Evolutionary conservation across 176 grass and related monocot genomes (phyloP).

Genomic region (Avena insularis): DNA sequence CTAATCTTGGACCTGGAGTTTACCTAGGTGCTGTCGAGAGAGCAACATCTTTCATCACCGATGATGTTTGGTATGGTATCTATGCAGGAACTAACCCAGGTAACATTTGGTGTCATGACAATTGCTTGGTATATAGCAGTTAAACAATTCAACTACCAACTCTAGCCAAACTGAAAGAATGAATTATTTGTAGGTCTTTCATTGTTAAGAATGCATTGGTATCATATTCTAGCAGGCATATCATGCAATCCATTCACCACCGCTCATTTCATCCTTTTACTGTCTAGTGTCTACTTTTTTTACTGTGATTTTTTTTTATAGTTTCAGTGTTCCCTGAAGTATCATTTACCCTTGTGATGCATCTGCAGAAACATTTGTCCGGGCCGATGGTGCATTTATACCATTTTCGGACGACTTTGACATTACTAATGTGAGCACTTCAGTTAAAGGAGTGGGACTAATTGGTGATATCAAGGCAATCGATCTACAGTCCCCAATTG

Average conservation of each 20-base stretch:
- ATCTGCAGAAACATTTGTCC: conserved; percentile 88
- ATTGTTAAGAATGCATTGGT: neutral
- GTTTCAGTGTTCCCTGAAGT: conserved; percentile 19
- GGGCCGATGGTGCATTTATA: conserved; percentile 93
- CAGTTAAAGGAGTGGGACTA: conserved; percentile 80
- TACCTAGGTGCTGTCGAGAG: conserved; percentile 96
- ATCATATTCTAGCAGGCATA: neutral
- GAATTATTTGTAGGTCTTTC: neutral
- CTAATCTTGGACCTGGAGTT: conserved; percentile 97
- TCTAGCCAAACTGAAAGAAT: neutral
- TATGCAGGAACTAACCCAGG: conserved; percentile 95
- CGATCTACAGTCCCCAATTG: conserved; percentile 83
- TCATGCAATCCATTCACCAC: neutral
- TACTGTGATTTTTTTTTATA: conserved; percentile 12
- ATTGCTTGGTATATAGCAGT: neutral
- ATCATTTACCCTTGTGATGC: conserved; percentile 44
- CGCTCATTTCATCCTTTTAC: neutral
- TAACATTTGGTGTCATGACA: conserved; percentile 26
- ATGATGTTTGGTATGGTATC: conserved; percentile 98
- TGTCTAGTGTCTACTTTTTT: neutral
- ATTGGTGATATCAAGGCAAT: conserved; percentile 88
- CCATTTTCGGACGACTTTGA: conserved; percentile 86
- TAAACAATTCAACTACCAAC: neutral
- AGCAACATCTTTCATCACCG: conserved; percentile 95
- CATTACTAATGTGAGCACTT: conserved; percentile 65